These are phyloP conservation scores for Pestalotiopsis sp. DNA, from an alignment of 2,329 filamentous ascomycete species.

Conservation along the genomic window DNA sequence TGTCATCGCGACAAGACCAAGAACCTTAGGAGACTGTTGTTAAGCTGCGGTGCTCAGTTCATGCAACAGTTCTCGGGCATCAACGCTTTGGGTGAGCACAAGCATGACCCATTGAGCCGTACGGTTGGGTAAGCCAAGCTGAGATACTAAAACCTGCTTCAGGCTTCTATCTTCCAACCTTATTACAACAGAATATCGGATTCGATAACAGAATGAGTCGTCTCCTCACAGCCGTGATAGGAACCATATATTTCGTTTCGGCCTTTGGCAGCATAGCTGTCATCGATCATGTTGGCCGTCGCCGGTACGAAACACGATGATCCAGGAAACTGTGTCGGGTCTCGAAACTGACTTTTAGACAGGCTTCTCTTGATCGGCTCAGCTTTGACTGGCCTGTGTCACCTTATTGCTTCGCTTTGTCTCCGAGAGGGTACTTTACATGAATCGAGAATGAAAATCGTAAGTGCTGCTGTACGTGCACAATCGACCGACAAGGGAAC, in stretches of 20 bases:
- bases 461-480: constrained; percentile 13
- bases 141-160: neutral
- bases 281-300: constrained; percentile 42
- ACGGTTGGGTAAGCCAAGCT: neutral
- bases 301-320: constrained; percentile 32
- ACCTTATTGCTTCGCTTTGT: constrained; percentile 39
- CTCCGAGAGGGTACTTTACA: constrained; percentile 35
- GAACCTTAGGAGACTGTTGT: constrained; percentile 21
- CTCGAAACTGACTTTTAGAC: neutral
- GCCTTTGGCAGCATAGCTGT: constrained; percentile 40
- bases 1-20: constrained; percentile 40
- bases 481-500: neutral
- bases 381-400: constrained; percentile 35
- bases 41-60: constrained; percentile 48
- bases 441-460: constrained; percentile 28
- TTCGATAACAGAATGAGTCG: constrained; percentile 53
- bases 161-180: constrained; percentile 53
- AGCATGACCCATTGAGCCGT: neutral
- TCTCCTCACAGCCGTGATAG: constrained; percentile 56
- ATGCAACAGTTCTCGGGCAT: constrained; percentile 53
- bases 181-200: constrained; percentile 59
- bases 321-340: neutral
- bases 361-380: constrained; percentile 44
- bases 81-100: constrained; percentile 34
- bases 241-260: constrained; percentile 39